Evolutionary conservation across 495 filamentous ascomycete genomes (phyloP).

Genomic region (Podospora conica): DNA sequence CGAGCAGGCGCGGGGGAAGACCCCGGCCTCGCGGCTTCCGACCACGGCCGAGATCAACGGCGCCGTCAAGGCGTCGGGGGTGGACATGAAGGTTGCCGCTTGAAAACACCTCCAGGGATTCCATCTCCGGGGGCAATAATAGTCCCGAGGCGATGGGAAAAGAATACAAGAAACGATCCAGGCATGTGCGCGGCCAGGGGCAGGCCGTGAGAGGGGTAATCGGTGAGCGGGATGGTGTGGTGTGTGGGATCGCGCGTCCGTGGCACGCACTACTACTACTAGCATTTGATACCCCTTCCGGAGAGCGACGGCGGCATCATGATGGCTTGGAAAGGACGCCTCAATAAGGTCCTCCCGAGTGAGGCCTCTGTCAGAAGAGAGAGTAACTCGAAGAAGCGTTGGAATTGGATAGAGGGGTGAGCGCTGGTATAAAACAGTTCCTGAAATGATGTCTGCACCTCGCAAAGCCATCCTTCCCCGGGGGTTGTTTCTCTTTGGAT

Average conservation of each 20-base stretch:
- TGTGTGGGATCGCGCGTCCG: background rate
- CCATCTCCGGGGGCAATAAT: too few relatives aligned
- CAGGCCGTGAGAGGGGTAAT: too few relatives aligned
- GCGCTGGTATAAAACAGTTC: too few relatives aligned
- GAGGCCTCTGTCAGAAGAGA: background rate
- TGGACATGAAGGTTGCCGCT: slow-evolving; percentile 21
- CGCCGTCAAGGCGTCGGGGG: slow-evolving; percentile 18
- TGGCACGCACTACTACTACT: background rate
- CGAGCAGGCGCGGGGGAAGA: slow-evolving; percentile 28
- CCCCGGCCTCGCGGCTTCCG: background rate
- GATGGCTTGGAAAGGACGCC: background rate
- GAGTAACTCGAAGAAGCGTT: background rate
- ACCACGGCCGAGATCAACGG: slow-evolving; percentile 10
- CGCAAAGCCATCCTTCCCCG: too few relatives aligned
- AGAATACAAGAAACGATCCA: background rate
- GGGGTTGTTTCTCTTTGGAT: too few relatives aligned
- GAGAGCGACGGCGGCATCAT: background rate
- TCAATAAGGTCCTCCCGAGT: background rate
- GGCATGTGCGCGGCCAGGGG: background rate
- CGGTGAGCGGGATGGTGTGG: background rate
- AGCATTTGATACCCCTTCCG: background rate
- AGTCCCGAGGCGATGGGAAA: background rate
- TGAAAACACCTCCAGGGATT: slow-evolving; percentile 7
- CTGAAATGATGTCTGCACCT: too few relatives aligned
- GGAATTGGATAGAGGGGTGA: background rate